These are phyloP conservation scores for Harringtonia lauricola DNA, from an alignment of 2,329 filamentous ascomycete genomes.

Conservation along the genomic window DNA sequence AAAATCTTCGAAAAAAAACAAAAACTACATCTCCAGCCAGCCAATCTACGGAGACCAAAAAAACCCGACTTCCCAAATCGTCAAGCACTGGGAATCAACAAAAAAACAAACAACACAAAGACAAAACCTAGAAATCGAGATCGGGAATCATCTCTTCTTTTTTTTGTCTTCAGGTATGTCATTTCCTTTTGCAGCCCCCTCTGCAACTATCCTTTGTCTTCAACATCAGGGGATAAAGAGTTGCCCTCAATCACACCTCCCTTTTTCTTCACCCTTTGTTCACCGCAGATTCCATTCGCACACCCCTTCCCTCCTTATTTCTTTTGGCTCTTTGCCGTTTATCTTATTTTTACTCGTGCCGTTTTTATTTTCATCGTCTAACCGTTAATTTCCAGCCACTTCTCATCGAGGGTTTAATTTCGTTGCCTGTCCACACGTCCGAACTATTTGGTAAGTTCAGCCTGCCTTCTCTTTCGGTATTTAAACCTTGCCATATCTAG, in stretches of 20 bases:
- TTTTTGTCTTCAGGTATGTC: background rate
- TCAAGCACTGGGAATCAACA: background rate
- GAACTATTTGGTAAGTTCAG: too few species aligned
- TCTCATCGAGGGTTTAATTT: too few species aligned
- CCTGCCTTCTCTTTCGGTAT: too few species aligned
- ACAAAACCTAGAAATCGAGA: background rate
- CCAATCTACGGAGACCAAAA: conserved; percentile 10
- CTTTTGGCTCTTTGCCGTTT: conserved; percentile 1
- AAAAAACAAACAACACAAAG: background rate
- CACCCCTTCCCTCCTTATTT: too few species aligned
- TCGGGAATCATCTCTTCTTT: background rate
- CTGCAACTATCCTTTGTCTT: background rate
- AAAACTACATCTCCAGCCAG: conserved; percentile 15
- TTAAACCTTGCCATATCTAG: too few species aligned
- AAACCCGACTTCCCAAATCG: background rate
- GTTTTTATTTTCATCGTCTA: conserved; percentile 1
- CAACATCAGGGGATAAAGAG: too few species aligned
- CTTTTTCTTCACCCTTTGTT: background rate
- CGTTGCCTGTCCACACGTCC: too few species aligned
- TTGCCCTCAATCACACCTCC: too few species aligned
- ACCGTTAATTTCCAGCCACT: conserved; percentile 1
- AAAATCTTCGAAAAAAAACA: conserved; percentile 41
- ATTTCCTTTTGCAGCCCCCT: background rate
- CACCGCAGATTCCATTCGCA: background rate
- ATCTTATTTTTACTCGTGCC: background rate